Base-by-base conservation (phyloP, 345 rosid species). In the Populus simonii region DNA sequence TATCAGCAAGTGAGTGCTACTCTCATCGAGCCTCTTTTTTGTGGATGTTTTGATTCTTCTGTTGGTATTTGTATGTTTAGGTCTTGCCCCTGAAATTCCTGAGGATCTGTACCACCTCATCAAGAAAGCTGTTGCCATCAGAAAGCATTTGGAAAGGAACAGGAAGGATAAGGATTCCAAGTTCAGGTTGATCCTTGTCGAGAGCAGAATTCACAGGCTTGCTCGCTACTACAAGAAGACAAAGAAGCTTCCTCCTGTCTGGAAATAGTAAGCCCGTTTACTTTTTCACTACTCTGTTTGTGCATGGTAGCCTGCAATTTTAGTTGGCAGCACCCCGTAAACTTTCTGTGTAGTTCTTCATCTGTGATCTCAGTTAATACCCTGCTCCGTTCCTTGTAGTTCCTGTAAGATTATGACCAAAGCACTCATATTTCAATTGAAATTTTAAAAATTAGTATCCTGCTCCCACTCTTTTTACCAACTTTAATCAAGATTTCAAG, bases 151-250 rank as follows among this genome's bases (percentile, higher is more conserved):
- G 83, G 98, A 94, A 88, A 94, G 98, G 89, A 94, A 92, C 89
- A 81, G 98, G 80, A 94, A 94, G 85, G 98, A 94, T 82, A 94
- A 94, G 80, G 98, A 94, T 63, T 94, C 98, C 80, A 91, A 92
- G 75, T 94, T 94, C 67, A 82, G 98, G 80, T 68, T 94, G 90
- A 94, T 91, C 85, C 89, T 94, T 81, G 98, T 91, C 1, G 97
- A 94, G 86, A 92, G 97, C 88, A 90, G 98, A 82, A 92, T 90
- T 74, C 97, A 94, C 81, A 91, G 97, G 43, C 96, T 90, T 75
- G 98, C 98, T 61, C 97, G 97, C 41, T 92, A 92, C 80, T 94
- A 94, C 90, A 94, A 94, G 92, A 94, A 92, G 87, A 94, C 94
- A 38, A 92, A 90, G 92, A 94, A 92, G 89, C 93, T 94, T 61